A percentile compares a stretch with the other conserved stretches of the same genome.
Evolutionary conservation across 441 rosid species (phyloP).

Genomic region (Jatropha podagrica): DNA sequence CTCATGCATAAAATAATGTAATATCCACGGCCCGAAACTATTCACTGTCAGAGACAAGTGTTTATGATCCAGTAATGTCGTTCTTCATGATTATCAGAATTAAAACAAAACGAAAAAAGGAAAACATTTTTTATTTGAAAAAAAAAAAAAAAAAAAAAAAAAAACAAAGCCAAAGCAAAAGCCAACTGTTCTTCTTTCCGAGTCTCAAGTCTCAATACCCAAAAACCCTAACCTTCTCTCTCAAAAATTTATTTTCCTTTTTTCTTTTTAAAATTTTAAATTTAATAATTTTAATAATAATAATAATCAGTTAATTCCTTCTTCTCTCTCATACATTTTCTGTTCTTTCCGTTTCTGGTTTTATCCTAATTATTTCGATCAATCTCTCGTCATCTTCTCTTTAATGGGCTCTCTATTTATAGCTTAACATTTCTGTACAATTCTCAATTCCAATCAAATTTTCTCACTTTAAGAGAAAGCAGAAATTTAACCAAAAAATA

Average conservation of each 20-base stretch:
- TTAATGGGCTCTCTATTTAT: slow-evolving; percentile 9
- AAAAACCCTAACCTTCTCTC: slow-evolving; percentile 15
- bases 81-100: no score
- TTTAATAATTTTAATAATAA: not conserved
- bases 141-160: no score
- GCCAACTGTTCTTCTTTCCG: slow-evolving; percentile 17
- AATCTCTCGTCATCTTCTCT: not conserved
- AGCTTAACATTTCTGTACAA: not conserved
- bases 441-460: not conserved
- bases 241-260: not conserved
- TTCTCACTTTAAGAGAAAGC: not conserved
- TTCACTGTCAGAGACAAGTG: no score
- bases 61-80: no score
- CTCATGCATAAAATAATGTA: no score
- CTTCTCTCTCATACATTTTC: not conserved
- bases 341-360: slow-evolving; percentile 10
- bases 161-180: slow-evolving; percentile 15
- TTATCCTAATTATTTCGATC: not conserved
- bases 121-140: no score
- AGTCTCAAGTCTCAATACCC: not conserved
- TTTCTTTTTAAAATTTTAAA: slow-evolving; percentile 25
- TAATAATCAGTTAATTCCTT: not conserved
- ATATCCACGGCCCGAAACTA: no score
- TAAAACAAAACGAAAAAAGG: no score
- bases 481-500: no score